phyloP scores from a whole-genome alignment of 2,329 filamentous ascomycete species.

The Corynespora cassiicola region DNA sequence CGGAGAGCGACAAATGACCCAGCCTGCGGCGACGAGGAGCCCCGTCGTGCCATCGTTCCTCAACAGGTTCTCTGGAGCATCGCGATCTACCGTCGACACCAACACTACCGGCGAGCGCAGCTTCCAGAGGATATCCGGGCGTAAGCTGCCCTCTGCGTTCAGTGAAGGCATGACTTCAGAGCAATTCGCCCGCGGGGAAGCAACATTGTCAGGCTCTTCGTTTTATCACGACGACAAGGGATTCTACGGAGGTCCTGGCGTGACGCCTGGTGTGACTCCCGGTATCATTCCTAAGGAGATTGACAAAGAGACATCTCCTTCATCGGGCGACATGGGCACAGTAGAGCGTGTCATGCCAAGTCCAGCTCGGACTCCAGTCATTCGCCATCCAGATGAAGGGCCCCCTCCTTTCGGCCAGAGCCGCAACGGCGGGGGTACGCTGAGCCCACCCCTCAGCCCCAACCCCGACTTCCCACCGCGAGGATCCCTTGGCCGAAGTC shows the following conservation, averaged over 20 bases:
- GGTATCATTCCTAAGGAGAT: constrained; percentile 28
- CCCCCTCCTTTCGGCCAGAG: constrained; percentile 31
- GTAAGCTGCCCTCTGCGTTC: constrained; percentile 57
- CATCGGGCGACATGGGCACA: constrained; percentile 24
- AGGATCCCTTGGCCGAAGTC: constrained; percentile 49
- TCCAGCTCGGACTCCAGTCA: constrained; percentile 69
- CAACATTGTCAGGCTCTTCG: constrained; percentile 45
- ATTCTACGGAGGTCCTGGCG: constrained; percentile 47
- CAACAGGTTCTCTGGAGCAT: constrained; percentile 47
- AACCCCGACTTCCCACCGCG: constrained; percentile 36
- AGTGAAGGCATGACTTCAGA: constrained; percentile 55
- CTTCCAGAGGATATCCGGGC: constrained; percentile 55
- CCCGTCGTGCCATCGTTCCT: constrained; percentile 48
- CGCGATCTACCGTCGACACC: constrained; percentile 43
- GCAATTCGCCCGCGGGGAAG: constrained; percentile 36
- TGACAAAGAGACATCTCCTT: constrained; percentile 31
- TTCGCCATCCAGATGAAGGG: constrained; percentile 52
- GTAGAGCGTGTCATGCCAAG: constrained; percentile 53
- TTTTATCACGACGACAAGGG: constrained; percentile 55
- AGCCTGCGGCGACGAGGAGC: constrained; percentile 42
- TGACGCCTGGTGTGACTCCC: no score
- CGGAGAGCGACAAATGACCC: constrained; percentile 44
- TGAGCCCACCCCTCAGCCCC: constrained; percentile 49
- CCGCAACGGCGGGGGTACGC: constrained; percentile 19
- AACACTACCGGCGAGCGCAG: constrained; percentile 49